These are phyloP conservation scores for Perilla frutescens DNA, from an alignment of 257 asterid species.

Conservation along the genomic window DNA sequence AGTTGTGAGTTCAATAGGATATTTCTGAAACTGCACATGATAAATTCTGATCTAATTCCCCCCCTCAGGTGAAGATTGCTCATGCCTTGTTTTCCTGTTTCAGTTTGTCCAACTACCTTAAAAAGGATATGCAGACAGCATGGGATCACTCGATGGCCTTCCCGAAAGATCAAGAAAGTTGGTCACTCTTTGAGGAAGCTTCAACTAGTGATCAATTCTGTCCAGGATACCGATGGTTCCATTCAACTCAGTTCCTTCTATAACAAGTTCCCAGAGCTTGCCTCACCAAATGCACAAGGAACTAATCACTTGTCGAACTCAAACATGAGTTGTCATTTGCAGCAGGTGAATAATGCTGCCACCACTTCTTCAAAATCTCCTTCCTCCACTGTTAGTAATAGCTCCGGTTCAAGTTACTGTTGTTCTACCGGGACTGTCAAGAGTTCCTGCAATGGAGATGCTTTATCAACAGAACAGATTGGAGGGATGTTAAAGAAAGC, in stretches of 20 bases:
- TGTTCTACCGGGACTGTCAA: slow-evolving; percentile 55
- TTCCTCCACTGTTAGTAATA: slow-evolving; percentile 69
- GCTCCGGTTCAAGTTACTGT: slow-evolving; percentile 68
- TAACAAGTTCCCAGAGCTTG: slow-evolving; percentile 68
- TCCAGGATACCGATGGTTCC: slow-evolving; percentile 77
- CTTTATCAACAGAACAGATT: slow-evolving; percentile 41
- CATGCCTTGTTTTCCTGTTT: slow-evolving; percentile 24
- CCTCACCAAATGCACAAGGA: slow-evolving; percentile 50
- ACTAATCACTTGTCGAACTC: slow-evolving; percentile 36
- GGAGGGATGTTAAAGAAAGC: slow-evolving; percentile 47
- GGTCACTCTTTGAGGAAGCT: slow-evolving; percentile 80
- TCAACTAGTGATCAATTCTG: slow-evolving; percentile 81
- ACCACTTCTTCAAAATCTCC: slow-evolving; percentile 48
- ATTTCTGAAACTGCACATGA: too few species aligned
- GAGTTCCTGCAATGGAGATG: slow-evolving; percentile 41
- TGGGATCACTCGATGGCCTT: slow-evolving; percentile 86
- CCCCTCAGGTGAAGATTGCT: not conserved
- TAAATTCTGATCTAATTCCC: too few species aligned
- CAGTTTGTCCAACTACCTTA: slow-evolving; percentile 91
- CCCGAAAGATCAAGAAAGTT: slow-evolving; percentile 87
- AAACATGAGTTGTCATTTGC: slow-evolving; percentile 32
- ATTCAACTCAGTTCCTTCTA: slow-evolving; percentile 78
- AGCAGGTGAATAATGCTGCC: slow-evolving; percentile 38
- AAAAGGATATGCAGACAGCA: slow-evolving; percentile 90
- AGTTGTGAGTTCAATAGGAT: not conserved